These are phyloP conservation scores for Prunus yedoensis DNA, from an alignment of 331 rosid genomes.

Conservation along the genomic window DNA sequence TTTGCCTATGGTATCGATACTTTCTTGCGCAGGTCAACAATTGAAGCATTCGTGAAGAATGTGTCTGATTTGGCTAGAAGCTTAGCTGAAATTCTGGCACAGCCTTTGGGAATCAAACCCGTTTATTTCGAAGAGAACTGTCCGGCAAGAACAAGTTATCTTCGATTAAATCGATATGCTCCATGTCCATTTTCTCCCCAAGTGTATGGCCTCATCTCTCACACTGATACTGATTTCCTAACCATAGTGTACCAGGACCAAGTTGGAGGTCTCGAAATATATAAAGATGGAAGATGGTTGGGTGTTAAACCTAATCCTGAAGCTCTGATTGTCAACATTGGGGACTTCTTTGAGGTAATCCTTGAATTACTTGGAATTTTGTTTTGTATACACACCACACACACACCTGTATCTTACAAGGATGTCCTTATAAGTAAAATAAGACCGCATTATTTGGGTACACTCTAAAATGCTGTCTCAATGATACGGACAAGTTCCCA, in stretches of 20 bases:
- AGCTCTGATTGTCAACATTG: slow-evolving; percentile 70
- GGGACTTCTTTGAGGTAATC: slow-evolving; percentile 75
- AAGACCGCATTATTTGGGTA: no score
- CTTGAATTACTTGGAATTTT: not conserved
- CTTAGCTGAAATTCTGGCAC: slow-evolving; percentile 52
- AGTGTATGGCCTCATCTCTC: slow-evolving; percentile 63
- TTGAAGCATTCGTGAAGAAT: slow-evolving; percentile 42
- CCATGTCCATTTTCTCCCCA: slow-evolving; percentile 59
- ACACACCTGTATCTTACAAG: no score
- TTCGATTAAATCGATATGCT: slow-evolving; percentile 65
- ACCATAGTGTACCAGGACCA: slow-evolving; percentile 53
- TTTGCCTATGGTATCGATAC: not conserved
- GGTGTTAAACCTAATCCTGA: slow-evolving; percentile 61
- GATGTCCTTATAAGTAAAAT: no score
- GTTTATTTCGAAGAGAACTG: slow-evolving; percentile 49
- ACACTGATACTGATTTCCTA: slow-evolving; percentile 62
- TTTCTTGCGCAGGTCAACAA: slow-evolving; percentile 34
- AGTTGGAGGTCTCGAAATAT: slow-evolving; percentile 60
- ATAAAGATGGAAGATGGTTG: slow-evolving; percentile 65
- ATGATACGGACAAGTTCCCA: not conserved
- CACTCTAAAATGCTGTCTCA: no score
- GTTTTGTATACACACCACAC: no score
- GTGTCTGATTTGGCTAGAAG: slow-evolving; percentile 40
- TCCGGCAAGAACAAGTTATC: slow-evolving; percentile 35
- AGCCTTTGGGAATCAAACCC: slow-evolving; percentile 37